Conservation (phyloP, 495 filamentous ascomycete species). For the Aspergillus nidulans region DNA sequence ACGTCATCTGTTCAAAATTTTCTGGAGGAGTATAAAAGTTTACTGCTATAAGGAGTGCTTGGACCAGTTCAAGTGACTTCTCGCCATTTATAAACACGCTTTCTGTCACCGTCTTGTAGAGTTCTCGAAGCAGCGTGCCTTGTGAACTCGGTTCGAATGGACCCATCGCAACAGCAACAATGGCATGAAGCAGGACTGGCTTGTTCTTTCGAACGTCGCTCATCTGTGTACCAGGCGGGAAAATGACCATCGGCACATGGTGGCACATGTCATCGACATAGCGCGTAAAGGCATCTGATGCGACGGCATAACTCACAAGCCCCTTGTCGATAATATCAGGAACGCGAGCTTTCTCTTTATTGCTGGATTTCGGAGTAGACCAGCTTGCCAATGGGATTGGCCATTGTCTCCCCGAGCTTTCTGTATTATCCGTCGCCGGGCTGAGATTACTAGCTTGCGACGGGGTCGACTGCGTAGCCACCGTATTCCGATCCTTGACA, state of each 20-base stretch:
- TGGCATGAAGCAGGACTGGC: constrained; percentile 76
- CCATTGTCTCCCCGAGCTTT: constrained; percentile 11
- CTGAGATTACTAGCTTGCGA: constrained; percentile 20
- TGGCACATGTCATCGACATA: constrained; percentile 66
- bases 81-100: constrained; percentile 69
- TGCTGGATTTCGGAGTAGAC: constrained; percentile 4
- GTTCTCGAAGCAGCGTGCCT: constrained; percentile 57
- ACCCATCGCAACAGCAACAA: constrained; percentile 65
- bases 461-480: constrained; percentile 13
- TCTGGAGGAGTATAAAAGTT: constrained; percentile 85
- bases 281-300: constrained; percentile 59
- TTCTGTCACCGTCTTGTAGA: constrained; percentile 70
- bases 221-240: constrained; percentile 62
- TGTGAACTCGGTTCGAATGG: constrained; percentile 57
- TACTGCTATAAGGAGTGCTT: constrained; percentile 66
- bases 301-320: constrained; percentile 58
- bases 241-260: constrained; percentile 75
- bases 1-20: constrained; percentile 81
- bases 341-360: constrained; percentile 23
- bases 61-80: constrained; percentile 82
- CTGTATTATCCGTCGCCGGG: constrained; percentile 25
- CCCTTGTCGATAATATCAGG: constrained; percentile 69
- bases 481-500: constrained; percentile 13
- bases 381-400: not conserved
- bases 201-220: constrained; percentile 63